A percentile compares a stretch with the other conserved stretches of the same genome.
Evolutionary conservation across 345 rosid genomes (phyloP).

Genomic region (Populus euphratica): DNA sequence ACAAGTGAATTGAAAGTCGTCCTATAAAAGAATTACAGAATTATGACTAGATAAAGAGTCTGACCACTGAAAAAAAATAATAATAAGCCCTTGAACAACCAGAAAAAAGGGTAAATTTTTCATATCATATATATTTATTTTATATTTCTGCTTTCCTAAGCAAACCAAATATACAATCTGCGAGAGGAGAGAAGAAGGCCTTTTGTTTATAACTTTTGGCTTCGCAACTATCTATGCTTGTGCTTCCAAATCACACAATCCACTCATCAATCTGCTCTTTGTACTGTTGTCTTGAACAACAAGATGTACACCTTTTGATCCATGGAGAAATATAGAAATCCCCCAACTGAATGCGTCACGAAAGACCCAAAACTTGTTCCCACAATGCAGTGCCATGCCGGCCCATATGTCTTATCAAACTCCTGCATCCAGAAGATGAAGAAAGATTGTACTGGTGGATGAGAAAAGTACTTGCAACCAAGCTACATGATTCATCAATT

Average conservation of each 20-base stretch:
- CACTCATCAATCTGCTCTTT: conserved; percentile 37
- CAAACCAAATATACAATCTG: conserved; percentile 16
- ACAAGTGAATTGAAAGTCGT: background rate
- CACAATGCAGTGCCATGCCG: conserved; percentile 66
- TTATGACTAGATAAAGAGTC: background rate
- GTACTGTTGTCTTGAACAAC: conserved; percentile 60
- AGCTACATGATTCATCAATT: background rate
- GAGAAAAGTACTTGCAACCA: background rate
- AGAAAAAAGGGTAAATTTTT: background rate
- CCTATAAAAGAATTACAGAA: background rate
- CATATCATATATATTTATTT: conserved; percentile 6
- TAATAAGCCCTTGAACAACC: background rate
- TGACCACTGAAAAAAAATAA: conserved; percentile 2
- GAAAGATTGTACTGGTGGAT: background rate
- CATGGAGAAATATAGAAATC: conserved; percentile 56
- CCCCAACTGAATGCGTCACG: conserved; percentile 59
- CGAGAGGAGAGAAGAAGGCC: background rate
- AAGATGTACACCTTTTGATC: conserved; percentile 51
- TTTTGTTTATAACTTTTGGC: conserved; percentile 1
- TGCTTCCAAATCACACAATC: too few relatives aligned
- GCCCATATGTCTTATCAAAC: conserved; percentile 57
- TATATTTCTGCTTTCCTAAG: conserved; percentile 14
- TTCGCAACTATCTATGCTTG: conserved; percentile 1
- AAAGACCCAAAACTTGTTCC: conserved; percentile 64
- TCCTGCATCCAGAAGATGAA: conserved; percentile 32